phyloP scores from a whole-genome alignment of 2,329 filamentous ascomycete species.

The Cladosporium sp. region DNA sequence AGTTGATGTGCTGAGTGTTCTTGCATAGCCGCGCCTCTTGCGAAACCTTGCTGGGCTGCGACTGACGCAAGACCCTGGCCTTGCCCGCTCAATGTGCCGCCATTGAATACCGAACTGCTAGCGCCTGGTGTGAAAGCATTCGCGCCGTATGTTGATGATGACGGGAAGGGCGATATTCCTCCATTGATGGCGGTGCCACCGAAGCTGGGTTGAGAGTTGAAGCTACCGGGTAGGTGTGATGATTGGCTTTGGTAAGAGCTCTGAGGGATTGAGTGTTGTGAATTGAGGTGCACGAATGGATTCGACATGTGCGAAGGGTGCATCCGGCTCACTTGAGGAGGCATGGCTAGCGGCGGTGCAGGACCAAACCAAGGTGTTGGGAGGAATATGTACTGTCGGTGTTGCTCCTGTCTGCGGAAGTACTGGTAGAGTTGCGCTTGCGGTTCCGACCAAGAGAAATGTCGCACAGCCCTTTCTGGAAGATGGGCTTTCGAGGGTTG shows the following conservation, averaged over 20 bases:
- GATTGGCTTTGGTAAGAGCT: slow-evolving; percentile 25
- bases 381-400: too few species aligned
- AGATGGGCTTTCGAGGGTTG: too few species aligned
- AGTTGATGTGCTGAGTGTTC: slow-evolving; percentile 40
- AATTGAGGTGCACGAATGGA: slow-evolving; percentile 54
- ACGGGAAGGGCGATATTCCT: slow-evolving; percentile 33
- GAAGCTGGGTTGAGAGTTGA: slow-evolving; percentile 32
- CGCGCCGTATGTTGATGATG: slow-evolving; percentile 23
- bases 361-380: too few species aligned
- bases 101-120: slow-evolving; percentile 24
- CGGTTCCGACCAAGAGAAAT: too few species aligned
- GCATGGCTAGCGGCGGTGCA: slow-evolving; percentile 39
- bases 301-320: slow-evolving; percentile 52
- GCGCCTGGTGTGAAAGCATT: slow-evolving; percentile 27
- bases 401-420: too few species aligned
- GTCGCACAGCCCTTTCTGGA: too few species aligned
- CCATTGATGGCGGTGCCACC: slow-evolving; percentile 34
- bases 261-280: slow-evolving; percentile 31
- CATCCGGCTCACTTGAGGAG: slow-evolving; percentile 54
- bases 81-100: slow-evolving; percentile 21
- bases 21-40: slow-evolving; percentile 58
- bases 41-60: slow-evolving; percentile 81
- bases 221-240: slow-evolving; percentile 33
- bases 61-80: slow-evolving; percentile 73
- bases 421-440: too few species aligned